Conservation (phyloP, 2,329 filamentous ascomycete genomes). For the Magnaporthiopsis rhizophila region DNA sequence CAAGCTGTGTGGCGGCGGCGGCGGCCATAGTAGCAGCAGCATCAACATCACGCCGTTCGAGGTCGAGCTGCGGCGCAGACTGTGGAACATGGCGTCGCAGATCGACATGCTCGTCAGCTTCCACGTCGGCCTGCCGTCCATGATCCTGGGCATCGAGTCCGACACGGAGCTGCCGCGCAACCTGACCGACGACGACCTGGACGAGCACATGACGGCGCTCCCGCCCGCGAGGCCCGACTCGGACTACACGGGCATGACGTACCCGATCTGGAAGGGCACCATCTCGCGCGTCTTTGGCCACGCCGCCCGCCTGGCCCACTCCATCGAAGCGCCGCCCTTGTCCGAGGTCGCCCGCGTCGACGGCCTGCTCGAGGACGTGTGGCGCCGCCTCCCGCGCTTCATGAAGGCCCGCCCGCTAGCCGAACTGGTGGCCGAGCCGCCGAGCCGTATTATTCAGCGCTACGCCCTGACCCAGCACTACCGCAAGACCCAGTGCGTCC, state of each 20-base stretch:
- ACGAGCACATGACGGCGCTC: slow-evolving; percentile 33
- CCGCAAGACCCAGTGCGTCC: slow-evolving; percentile 16
- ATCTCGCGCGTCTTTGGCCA: slow-evolving; percentile 24
- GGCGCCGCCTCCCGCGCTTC: slow-evolving; percentile 11
- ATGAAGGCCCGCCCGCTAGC: slow-evolving; percentile 11
- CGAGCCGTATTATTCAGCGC: slow-evolving; percentile 21
- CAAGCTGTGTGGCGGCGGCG: slow-evolving; percentile 19
- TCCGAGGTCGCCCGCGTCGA: slow-evolving; percentile 16
- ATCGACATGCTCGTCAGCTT: slow-evolving; percentile 41
- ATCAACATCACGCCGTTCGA: slow-evolving; percentile 34
- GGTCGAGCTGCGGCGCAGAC: slow-evolving; percentile 43
- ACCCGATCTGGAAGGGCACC: slow-evolving; percentile 14
- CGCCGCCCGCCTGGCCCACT: slow-evolving; percentile 29
- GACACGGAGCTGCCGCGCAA: slow-evolving; percentile 38
- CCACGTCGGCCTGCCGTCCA: slow-evolving; percentile 45
- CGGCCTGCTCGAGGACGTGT: slow-evolving; percentile 13
- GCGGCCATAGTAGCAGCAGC: neutral
- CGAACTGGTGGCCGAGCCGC: slow-evolving; percentile 33
- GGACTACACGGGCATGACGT: slow-evolving; percentile 29
- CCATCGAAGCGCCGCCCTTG: slow-evolving; percentile 12
- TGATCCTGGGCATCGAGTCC: slow-evolving; percentile 36
- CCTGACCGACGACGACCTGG: slow-evolving; percentile 42
- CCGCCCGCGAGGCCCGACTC: slow-evolving; percentile 32
- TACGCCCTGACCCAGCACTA: slow-evolving; percentile 19
- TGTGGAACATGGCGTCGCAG: slow-evolving; percentile 37